Evolutionary conservation across 83 land plant genomes (phyloP).

Genomic region (Picea mariana): DNA sequence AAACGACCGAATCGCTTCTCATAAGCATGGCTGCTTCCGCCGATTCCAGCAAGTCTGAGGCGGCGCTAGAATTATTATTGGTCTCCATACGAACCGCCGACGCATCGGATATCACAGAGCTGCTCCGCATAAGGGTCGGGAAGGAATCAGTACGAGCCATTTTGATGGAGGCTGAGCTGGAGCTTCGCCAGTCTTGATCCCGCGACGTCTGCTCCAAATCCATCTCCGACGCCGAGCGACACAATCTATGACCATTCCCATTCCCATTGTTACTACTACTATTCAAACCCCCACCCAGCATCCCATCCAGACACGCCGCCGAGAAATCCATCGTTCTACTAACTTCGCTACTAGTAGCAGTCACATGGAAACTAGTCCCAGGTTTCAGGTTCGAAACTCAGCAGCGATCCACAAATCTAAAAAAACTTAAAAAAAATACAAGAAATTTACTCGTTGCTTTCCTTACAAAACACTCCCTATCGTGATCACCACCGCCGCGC

Average conservation of each 20-base stretch:
- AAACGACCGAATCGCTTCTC: slow-evolving; percentile 10
- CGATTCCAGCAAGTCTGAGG: background rate
- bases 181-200: slow-evolving; percentile 16
- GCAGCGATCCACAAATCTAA: background rate
- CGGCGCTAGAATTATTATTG: background rate
- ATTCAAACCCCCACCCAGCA: slow-evolving; percentile 3
- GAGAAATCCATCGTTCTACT: slow-evolving; percentile 13
- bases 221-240: slow-evolving; percentile 14
- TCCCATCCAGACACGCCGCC: slow-evolving; percentile 9
- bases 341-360: background rate
- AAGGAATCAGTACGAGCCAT: slow-evolving; percentile 17
- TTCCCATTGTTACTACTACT: background rate
- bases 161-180: background rate
- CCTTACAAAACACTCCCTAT: slow-evolving; percentile 16
- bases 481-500: slow-evolving; percentile 7
- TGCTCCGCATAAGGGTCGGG: slow-evolving; percentile 3
- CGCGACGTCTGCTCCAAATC: slow-evolving; percentile 18
- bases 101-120: slow-evolving; percentile 11
- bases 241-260: background rate
- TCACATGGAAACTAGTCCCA: no score
- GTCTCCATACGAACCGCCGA: background rate
- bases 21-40: slow-evolving; percentile 4
- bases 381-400: background rate
- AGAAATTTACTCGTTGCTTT: background rate
- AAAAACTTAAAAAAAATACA: background rate